These are phyloP conservation scores for Penicillium malachiteum DNA, from an alignment of 495 filamentous ascomycete genomes.

Conservation along the genomic window DNA sequence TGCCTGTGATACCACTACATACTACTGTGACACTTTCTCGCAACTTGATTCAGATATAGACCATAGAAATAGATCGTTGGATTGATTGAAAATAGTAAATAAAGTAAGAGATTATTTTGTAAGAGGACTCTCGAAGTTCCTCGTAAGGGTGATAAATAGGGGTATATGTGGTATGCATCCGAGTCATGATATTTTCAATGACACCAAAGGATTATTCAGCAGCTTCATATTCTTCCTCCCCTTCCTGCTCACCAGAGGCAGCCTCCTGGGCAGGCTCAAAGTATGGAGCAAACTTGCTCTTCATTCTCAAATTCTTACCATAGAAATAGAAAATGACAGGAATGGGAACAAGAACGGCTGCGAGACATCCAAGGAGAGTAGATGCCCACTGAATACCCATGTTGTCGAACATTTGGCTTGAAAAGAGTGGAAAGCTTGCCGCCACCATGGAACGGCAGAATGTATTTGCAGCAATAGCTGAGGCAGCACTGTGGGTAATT, in stretches of 20 bases:
- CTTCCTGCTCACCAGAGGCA: conserved; percentile 14
- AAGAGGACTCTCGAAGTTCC: too few relatives aligned
- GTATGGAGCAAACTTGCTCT: conserved; percentile 50
- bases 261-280: conserved; percentile 42
- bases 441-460: conserved; percentile 76
- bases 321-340: conserved; percentile 49
- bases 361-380: conserved; percentile 75
- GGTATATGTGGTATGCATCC: too few relatives aligned
- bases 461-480: conserved; percentile 86
- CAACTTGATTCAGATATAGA: too few relatives aligned
- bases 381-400: conserved; percentile 77
- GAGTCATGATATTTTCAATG: too few relatives aligned
- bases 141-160: too few relatives aligned
- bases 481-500: conserved; percentile 56
- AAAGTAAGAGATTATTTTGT: too few relatives aligned
- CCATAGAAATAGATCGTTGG: too few relatives aligned
- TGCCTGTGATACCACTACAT: too few relatives aligned
- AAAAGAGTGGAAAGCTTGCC: conserved; percentile 78
- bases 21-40: too few relatives aligned
- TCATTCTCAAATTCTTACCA: conserved; percentile 33
- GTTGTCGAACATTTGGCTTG: conserved; percentile 72
- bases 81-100: too few relatives aligned
- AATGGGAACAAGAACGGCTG: conserved; percentile 67
- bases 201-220: background rate
- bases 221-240: conserved; percentile 8